phyloP scores from a whole-genome alignment of 371 early-diverging fungal species.

The Lichtheimia hyalospora region DNA sequence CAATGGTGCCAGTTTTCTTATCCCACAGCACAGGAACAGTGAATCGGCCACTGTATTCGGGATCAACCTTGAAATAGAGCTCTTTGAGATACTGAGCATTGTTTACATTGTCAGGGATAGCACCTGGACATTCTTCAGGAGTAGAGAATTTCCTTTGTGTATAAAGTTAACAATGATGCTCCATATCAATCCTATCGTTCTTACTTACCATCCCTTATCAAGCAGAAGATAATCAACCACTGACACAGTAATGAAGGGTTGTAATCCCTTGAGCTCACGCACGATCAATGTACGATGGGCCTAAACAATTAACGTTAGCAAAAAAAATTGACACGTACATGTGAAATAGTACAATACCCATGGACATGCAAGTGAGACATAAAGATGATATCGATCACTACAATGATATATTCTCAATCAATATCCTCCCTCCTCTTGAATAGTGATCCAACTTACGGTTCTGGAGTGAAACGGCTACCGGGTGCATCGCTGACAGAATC shows the following conservation, averaged over 20 bases:
- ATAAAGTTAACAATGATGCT: background rate
- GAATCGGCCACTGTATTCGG: slow-evolving; percentile 75
- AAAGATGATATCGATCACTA: slow-evolving; percentile 77
- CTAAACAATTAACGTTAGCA: slow-evolving; percentile 14
- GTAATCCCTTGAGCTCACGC: slow-evolving; percentile 84
- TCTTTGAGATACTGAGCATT: slow-evolving; percentile 76
- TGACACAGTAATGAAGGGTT: slow-evolving; percentile 76
- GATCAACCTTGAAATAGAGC: slow-evolving; percentile 87
- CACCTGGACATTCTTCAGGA: slow-evolving; percentile 73
- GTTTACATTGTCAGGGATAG: slow-evolving; percentile 77
- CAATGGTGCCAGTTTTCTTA: slow-evolving; percentile 87
- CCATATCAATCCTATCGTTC: background rate
- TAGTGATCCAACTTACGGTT: slow-evolving; percentile 45
- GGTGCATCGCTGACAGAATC: slow-evolving; percentile 59
- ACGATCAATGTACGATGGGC: slow-evolving; percentile 89
- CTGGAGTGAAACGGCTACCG: slow-evolving; percentile 72
- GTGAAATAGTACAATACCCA: slow-evolving; percentile 56
- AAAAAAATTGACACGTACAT: background rate
- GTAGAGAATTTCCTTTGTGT: slow-evolving; percentile 64
- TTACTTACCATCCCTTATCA: slow-evolving; percentile 71
- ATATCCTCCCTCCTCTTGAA: background rate
- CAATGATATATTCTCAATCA: background rate
- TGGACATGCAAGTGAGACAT: slow-evolving; percentile 82
- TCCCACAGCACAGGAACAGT: slow-evolving; percentile 94
- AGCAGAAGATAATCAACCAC: slow-evolving; percentile 83